A percentile compares a stretch with the other conserved stretches of the same genome.
phyloP scores from a whole-genome alignment of 2,329 filamentous ascomycete genomes.

The Thelonectria discophora region DNA sequence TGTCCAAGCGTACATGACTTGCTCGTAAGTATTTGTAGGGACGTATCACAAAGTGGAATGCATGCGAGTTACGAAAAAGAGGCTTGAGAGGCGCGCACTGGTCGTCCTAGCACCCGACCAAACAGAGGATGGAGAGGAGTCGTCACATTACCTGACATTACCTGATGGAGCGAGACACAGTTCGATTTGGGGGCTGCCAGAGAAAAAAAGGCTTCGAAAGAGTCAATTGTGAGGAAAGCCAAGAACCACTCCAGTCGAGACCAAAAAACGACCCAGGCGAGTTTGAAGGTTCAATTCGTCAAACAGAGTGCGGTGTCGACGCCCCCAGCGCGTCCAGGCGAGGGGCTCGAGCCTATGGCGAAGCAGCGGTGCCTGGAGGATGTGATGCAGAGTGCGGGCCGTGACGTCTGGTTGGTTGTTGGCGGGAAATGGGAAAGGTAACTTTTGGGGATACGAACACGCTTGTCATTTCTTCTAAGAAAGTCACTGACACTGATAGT shows the following conservation, averaged over 20 bases:
- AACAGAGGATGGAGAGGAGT: not conserved
- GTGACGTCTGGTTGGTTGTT: slow-evolving; percentile 17
- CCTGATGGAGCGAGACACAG: not conserved
- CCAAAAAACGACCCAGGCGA: too few relatives aligned
- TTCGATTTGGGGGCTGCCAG: too few relatives aligned
- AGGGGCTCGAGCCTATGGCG: slow-evolving; percentile 16
- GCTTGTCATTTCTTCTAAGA: too few relatives aligned
- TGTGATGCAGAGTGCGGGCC: not conserved
- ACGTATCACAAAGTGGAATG: not conserved
- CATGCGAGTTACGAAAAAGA: not conserved
- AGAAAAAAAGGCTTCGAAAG: not conserved
- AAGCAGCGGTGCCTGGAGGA: slow-evolving; percentile 13
- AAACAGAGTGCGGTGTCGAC: slow-evolving; percentile 7
- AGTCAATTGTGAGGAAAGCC: not conserved
- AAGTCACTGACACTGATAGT: too few relatives aligned
- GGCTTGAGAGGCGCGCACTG: not conserved
- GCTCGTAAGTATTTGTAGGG: not conserved
- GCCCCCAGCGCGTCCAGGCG: not conserved
- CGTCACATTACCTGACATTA: not conserved
- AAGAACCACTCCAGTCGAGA: not conserved
- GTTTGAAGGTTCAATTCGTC: slow-evolving; percentile 16
- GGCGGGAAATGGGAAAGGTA: slow-evolving; percentile 15
- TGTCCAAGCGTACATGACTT: not conserved
- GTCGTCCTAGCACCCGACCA: not conserved
- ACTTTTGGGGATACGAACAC: not conserved